These are phyloP conservation scores for Mikania micrantha DNA, from an alignment of 129 eudicot genomes.

Conservation along the genomic window DNA sequence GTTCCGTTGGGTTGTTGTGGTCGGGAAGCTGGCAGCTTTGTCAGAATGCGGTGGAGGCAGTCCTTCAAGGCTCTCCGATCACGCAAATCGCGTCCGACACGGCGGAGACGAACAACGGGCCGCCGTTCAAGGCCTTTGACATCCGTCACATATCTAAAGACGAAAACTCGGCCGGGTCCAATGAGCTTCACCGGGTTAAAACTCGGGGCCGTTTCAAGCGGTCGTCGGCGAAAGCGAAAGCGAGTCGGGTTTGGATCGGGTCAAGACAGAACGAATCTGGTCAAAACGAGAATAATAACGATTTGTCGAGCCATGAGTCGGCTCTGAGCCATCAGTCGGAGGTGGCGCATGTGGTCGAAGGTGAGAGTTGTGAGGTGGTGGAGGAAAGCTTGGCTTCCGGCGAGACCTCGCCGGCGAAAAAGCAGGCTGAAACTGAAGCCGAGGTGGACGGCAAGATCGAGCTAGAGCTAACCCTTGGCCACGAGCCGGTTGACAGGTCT, in stretches of 20 bases:
- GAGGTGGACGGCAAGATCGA: slow-evolving; percentile 27
- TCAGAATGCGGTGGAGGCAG: slow-evolving; percentile 78
- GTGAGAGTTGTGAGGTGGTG: slow-evolving; percentile 21
- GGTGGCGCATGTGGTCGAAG: slow-evolving; percentile 26
- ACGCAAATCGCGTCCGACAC: slow-evolving; percentile 50
- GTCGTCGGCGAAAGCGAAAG: slow-evolving; percentile 30
- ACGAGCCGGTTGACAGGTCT: slow-evolving; percentile 28
- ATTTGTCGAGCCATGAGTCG: slow-evolving; percentile 61
- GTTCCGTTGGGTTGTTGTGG: slow-evolving; percentile 85
- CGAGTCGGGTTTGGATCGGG: slow-evolving; percentile 24
- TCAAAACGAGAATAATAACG: slow-evolving; percentile 20
- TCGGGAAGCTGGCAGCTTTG: slow-evolving; percentile 81
- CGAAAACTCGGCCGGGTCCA: slow-evolving; percentile 41
- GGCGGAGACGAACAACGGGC: slow-evolving; percentile 46
- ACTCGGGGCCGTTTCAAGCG: slow-evolving; percentile 64
- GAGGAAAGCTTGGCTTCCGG: slow-evolving; percentile 41
- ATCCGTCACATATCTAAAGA: slow-evolving; percentile 63
- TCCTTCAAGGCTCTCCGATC: slow-evolving; percentile 58
- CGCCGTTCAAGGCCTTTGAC: slow-evolving; percentile 62
- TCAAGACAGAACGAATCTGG: slow-evolving; percentile 33
- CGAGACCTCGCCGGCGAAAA: slow-evolving; percentile 3
- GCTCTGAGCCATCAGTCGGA: slow-evolving; percentile 65
- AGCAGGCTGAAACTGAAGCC: slow-evolving; percentile 11
- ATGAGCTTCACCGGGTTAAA: slow-evolving; percentile 54
- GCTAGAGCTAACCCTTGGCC: slow-evolving; percentile 54